These are phyloP conservation scores for Pyrus communis DNA, from an alignment of 306 rosid species.

Conservation along the genomic window DNA sequence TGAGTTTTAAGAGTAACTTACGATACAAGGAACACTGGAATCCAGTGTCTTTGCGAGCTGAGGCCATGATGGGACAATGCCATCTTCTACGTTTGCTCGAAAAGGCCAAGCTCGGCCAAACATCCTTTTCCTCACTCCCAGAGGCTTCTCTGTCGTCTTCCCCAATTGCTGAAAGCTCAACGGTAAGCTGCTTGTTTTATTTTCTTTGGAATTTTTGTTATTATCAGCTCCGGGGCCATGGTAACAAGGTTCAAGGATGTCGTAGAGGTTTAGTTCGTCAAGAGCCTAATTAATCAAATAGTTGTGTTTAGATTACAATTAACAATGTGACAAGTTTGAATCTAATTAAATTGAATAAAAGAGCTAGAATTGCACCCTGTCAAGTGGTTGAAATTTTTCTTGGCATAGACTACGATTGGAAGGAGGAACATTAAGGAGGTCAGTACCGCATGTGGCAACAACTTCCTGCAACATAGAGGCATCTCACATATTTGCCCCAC, in stretches of 20 bases:
- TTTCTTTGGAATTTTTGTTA: neutral
- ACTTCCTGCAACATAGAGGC: slow-evolving; percentile 29
- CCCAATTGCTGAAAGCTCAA: slow-evolving; percentile 57
- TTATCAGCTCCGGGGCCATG: slow-evolving; percentile 18
- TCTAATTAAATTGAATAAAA: neutral
- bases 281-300: slow-evolving; percentile 28
- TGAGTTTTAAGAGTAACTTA: slow-evolving; percentile 3
- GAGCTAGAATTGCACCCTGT: slow-evolving; percentile 16
- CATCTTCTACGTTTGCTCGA: slow-evolving; percentile 44
- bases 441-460: slow-evolving; percentile 36
- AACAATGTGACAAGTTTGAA: neutral
- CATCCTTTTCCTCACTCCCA: slow-evolving; percentile 56
- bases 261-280: slow-evolving; percentile 44
- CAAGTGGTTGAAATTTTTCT: slow-evolving; percentile 9
- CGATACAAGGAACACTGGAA: slow-evolving; percentile 28
- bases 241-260: slow-evolving; percentile 65
- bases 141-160: slow-evolving; percentile 39
- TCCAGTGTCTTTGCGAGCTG: slow-evolving; percentile 8
- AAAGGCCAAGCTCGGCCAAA: slow-evolving; percentile 83
- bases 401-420: slow-evolving; percentile 7
- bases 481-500: neutral
- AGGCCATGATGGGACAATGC: slow-evolving; percentile 64
- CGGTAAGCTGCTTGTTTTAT: slow-evolving; percentile 28
- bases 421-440: slow-evolving; percentile 10
- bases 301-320: neutral